These are phyloP conservation scores for Ascoidea rubescens DNA, from an alignment of 805 yeast species.

Conservation along the genomic window DNA sequence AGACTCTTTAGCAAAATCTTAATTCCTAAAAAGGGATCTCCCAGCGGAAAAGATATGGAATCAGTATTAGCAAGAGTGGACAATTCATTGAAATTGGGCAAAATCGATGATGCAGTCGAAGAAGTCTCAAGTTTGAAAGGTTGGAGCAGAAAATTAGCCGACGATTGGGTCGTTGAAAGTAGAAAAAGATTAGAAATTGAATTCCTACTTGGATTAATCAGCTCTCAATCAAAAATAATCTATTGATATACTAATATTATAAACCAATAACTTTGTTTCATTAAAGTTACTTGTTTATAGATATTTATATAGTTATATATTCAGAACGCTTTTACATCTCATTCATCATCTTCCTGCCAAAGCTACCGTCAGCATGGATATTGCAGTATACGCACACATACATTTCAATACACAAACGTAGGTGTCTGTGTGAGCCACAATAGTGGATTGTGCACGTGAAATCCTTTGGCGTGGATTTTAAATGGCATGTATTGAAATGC, in stretches of 20 bases:
- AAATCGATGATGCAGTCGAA: slow-evolving; percentile 80
- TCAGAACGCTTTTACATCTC: too few relatives aligned
- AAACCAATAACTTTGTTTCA: too few relatives aligned
- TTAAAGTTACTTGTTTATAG: too few relatives aligned
- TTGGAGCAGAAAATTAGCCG: slow-evolving; percentile 81
- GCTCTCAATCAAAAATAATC: slow-evolving; percentile 43
- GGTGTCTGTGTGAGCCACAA: too few relatives aligned
- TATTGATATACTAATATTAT: slow-evolving; percentile 12
- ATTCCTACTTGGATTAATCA: slow-evolving; percentile 57
- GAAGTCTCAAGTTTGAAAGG: slow-evolving; percentile 85
- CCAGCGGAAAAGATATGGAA: slow-evolving; percentile 76
- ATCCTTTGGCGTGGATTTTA: too few relatives aligned
- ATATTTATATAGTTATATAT: too few relatives aligned
- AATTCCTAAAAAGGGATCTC: slow-evolving; percentile 66
- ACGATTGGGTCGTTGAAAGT: slow-evolving; percentile 84
- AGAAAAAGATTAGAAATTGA: slow-evolving; percentile 84
- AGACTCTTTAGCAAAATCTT: slow-evolving; percentile 61
- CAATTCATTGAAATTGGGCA: slow-evolving; percentile 56
- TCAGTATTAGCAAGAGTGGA: slow-evolving; percentile 79
- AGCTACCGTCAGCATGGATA: too few relatives aligned
- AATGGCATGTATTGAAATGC: too few relatives aligned
- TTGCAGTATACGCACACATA: too few relatives aligned
- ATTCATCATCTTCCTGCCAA: too few relatives aligned
- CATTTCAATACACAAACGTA: too few relatives aligned
- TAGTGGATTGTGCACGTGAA: too few relatives aligned